Conservation (phyloP, 1,284 basidiomycete species). For the Cutaneotrichosporon sp. region DNA sequence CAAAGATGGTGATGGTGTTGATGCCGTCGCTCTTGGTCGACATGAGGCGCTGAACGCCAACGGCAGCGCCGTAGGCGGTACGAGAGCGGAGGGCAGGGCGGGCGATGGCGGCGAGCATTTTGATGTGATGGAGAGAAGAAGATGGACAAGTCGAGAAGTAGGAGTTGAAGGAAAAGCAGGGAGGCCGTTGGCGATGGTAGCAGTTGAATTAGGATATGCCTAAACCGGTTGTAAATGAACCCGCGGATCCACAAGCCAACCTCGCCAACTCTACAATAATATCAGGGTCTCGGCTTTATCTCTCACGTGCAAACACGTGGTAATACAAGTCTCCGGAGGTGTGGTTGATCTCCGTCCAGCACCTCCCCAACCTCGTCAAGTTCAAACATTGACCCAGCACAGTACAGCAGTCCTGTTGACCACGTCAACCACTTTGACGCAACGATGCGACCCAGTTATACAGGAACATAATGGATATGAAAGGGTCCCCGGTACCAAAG, state of each 20-base stretch:
- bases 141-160: background rate
- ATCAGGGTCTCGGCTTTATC: background rate
- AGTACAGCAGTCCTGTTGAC: too few species aligned
- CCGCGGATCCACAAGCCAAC: background rate
- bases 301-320: too few species aligned
- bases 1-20: slow-evolving; percentile 54
- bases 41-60: slow-evolving; percentile 12
- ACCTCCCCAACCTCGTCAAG: too few species aligned
- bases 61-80: slow-evolving; percentile 11
- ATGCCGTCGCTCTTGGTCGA: slow-evolving; percentile 27
- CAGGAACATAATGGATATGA: too few species aligned
- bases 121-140: slow-evolving; percentile 3
- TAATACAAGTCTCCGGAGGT: background rate
- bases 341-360: too few species aligned
- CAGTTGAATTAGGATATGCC: background rate
- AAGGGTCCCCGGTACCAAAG: too few species aligned
- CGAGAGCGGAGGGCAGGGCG: slow-evolving; percentile 17
- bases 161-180: background rate
- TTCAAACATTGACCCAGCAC: too few species aligned
- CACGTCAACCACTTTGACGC: too few species aligned
- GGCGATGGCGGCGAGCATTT: slow-evolving; percentile 22
- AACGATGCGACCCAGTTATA: too few species aligned
- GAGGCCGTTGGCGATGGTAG: background rate
- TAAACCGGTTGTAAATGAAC: background rate
- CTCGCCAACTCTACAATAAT: background rate